phyloP scores from a whole-genome alignment of 2,329 filamentous ascomycete species.

The Thielaviopsis euricoi region DNA sequence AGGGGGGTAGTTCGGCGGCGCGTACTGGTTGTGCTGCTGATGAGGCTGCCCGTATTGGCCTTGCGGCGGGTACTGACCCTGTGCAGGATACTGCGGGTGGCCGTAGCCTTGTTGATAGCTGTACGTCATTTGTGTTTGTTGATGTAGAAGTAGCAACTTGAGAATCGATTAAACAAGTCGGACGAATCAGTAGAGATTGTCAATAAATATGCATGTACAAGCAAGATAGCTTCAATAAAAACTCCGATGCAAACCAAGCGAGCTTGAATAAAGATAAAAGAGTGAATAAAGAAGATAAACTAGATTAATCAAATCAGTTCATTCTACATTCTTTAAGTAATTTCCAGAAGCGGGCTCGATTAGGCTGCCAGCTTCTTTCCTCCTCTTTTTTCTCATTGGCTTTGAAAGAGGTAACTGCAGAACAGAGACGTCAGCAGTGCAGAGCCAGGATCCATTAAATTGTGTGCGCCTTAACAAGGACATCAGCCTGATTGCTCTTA shows the following conservation, averaged over 20 bases:
- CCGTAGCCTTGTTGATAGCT: slow-evolving; percentile 16
- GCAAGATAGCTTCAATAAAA: not conserved
- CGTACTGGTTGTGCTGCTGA: slow-evolving; percentile 18
- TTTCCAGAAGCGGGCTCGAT: not conserved
- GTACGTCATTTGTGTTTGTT: slow-evolving; percentile 6
- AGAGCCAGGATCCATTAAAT: not conserved
- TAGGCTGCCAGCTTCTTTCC: not conserved
- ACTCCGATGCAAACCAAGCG: not conserved
- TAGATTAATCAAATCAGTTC: not conserved
- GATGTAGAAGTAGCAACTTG: not conserved
- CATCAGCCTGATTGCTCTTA: too few relatives aligned
- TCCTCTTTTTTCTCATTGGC: not conserved
- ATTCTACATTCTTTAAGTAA: not conserved
- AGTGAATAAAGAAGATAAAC: not conserved
- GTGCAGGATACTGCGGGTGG: slow-evolving; percentile 15
- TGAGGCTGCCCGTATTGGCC: slow-evolving; percentile 18
- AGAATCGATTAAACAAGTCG: not conserved
- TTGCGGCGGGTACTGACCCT: slow-evolving; percentile 16
- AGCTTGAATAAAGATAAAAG: not conserved
- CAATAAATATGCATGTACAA: too few relatives aligned
- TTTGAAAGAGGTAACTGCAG: not conserved
- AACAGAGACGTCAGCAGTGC: not conserved
- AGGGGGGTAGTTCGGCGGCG: slow-evolving; percentile 19
- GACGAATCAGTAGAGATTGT: not conserved
- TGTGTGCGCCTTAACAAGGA: not conserved